Evolutionary conservation across 306 rosid species (phyloP).

Genomic region (Herpetospermum pedunculosum): DNA sequence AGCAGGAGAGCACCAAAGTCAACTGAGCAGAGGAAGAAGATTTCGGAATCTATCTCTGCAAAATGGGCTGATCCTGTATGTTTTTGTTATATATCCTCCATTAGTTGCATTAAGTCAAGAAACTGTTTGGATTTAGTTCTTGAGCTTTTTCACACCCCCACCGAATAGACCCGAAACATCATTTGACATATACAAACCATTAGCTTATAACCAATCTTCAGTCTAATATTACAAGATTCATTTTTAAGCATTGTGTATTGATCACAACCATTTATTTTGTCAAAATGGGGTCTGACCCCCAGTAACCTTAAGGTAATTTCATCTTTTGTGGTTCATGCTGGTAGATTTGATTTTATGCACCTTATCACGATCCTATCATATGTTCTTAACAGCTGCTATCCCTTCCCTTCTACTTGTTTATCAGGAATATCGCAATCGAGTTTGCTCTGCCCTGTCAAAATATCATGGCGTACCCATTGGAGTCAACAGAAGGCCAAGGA

Average conservation of each 20-base stretch:
- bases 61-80: constrained; percentile 94
- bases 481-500: constrained; percentile 52
- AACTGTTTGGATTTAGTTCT: not conserved
- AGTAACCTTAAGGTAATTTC: not conserved
- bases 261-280: not conserved
- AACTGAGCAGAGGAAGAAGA: constrained; percentile 73
- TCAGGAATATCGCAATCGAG: constrained; percentile 75
- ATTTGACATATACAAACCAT: not conserved
- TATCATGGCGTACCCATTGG: constrained; percentile 45
- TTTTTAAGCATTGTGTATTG: not conserved
- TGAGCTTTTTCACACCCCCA: not conserved
- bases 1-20: constrained; percentile 80
- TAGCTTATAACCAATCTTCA: not conserved
- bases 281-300: not conserved
- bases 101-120: constrained; percentile 4
- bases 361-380: not conserved
- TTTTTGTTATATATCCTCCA: constrained; percentile 14
- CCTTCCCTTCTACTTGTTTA: not conserved
- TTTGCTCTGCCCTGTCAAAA: constrained; percentile 55
- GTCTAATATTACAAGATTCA: not conserved
- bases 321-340: not conserved
- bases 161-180: not conserved
- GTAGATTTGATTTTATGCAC: not conserved
- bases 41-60: constrained; percentile 78
- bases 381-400: not conserved